These are phyloP conservation scores for Nepenthes mirabilis DNA, from an alignment of 148 eudicot genomes.

Conservation along the genomic window DNA sequence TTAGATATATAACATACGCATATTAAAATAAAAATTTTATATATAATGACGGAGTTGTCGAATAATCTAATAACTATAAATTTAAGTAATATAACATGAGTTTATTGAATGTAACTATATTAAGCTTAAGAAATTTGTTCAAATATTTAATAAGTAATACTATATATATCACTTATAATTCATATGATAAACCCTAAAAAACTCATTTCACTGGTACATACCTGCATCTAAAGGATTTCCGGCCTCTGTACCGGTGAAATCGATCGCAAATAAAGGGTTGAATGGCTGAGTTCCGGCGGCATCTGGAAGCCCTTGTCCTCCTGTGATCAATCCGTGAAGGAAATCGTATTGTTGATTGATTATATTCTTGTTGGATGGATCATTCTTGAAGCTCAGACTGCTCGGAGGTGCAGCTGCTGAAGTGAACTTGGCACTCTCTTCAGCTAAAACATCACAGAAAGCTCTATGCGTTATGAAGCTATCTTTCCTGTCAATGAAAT, in stretches of 20 bases:
- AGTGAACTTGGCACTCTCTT: not conserved
- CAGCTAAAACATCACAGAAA: not conserved
- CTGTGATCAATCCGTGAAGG: not conserved
- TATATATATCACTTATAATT: too few relatives aligned
- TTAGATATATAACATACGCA: too few relatives aligned
- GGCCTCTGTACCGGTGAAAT: not conserved
- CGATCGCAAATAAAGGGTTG: not conserved
- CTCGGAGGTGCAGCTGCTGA: not conserved
- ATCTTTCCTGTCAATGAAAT: not conserved
- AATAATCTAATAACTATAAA: too few relatives aligned
- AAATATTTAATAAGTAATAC: too few relatives aligned
- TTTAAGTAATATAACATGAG: too few relatives aligned
- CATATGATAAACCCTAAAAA: too few relatives aligned
- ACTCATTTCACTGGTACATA: not conserved
- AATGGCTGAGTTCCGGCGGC: not conserved
- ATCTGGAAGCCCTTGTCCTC: not conserved
- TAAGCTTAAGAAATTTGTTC: too few relatives aligned
- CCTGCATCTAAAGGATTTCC: not conserved
- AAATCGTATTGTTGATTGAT: not conserved
- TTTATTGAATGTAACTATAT: too few relatives aligned
- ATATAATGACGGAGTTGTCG: too few relatives aligned
- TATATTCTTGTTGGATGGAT: not conserved
- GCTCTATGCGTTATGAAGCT: not conserved
- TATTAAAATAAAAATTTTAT: too few relatives aligned
- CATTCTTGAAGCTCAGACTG: not conserved